phyloP scores from a whole-genome alignment of 192 early-diverging fungal species.

The Linnemannia zychae region DNA sequence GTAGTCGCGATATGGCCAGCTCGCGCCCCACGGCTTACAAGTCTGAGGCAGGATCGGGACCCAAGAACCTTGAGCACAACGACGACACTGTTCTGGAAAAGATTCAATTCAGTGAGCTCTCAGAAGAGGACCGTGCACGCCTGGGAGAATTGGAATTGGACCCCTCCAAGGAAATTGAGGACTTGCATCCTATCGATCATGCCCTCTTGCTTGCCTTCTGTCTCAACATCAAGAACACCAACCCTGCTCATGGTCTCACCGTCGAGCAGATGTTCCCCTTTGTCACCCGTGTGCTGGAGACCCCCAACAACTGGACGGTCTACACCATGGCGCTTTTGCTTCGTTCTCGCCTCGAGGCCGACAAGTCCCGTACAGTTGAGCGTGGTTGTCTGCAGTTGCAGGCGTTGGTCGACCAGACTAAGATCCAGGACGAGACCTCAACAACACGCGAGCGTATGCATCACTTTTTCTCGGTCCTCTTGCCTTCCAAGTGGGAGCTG shows the following conservation, averaged over 20 bases:
- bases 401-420: constrained; percentile 96
- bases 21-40: constrained; percentile 36
- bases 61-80: constrained; percentile 87
- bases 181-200: constrained; percentile 87
- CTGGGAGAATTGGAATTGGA: constrained; percentile 52
- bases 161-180: constrained; percentile 68
- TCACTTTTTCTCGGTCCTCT: constrained; percentile 81
- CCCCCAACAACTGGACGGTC: constrained; percentile 98
- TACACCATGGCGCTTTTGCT: constrained; percentile 95
- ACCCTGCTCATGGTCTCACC: constrained; percentile 93
- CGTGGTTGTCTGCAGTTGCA: constrained; percentile 93
- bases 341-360: constrained; percentile 90
- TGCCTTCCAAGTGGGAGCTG: constrained; percentile 97
- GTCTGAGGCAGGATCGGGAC: constrained; percentile 52
- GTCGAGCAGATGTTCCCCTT: constrained; percentile 97
- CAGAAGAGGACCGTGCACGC: constrained; percentile 61
- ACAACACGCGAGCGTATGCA: constrained; percentile 81
- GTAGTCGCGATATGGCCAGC: constrained; percentile 62
- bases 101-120: constrained; percentile 70
- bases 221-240: constrained; percentile 95
- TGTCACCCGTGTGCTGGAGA: constrained; percentile 89
- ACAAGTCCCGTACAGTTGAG: constrained; percentile 90
- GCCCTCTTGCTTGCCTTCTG: constrained; percentile 90
- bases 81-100: constrained; percentile 94
- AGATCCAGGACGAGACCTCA: constrained; percentile 71